Evolutionary conservation across 1,139 yeast genomes (phyloP).

Genomic region (Hyphopichia pseudoburtonii): DNA sequence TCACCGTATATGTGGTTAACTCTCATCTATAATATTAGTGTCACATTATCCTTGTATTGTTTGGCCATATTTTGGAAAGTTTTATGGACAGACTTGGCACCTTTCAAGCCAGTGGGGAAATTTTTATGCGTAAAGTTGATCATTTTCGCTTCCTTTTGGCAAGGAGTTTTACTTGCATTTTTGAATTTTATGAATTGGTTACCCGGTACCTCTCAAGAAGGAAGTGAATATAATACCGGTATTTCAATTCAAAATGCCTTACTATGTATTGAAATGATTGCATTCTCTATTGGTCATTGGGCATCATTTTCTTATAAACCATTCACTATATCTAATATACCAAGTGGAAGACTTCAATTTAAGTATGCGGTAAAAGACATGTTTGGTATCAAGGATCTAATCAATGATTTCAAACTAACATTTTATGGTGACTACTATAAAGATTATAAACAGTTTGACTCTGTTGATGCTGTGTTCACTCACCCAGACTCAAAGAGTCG

Average conservation of each 20-base stretch:
- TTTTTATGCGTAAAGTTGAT: slow-evolving; percentile 89
- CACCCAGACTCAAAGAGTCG: slow-evolving; percentile 69
- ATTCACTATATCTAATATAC: slow-evolving; percentile 59
- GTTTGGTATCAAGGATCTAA: slow-evolving; percentile 70
- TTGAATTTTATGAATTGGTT: slow-evolving; percentile 57
- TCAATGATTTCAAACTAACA: slow-evolving; percentile 72
- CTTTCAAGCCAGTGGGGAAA: slow-evolving; percentile 88
- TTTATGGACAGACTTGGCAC: slow-evolving; percentile 69
- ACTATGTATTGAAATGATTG: slow-evolving; percentile 80
- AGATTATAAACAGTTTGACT: slow-evolving; percentile 80
- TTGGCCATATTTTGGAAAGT: slow-evolving; percentile 93
- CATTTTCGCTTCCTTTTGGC: slow-evolving; percentile 97
- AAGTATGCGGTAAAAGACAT: slow-evolving; percentile 72
- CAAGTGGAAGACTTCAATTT: slow-evolving; percentile 66
- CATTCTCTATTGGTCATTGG: slow-evolving; percentile 88
- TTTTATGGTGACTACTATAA: slow-evolving; percentile 71
- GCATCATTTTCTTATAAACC: slow-evolving; percentile 77
- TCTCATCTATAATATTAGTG: slow-evolving; percentile 73
- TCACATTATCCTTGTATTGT: slow-evolving; percentile 77
- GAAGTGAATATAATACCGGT: slow-evolving; percentile 42
- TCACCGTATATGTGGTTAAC: slow-evolving; percentile 68
- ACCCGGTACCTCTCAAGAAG: slow-evolving; percentile 25
- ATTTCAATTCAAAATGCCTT: slow-evolving; percentile 74
- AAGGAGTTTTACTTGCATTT: slow-evolving; percentile 70
- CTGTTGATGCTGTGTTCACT: slow-evolving; percentile 68